phyloP scores from a whole-genome alignment of 192 early-diverging fungal species.

The Gryganskiella cystojenkinii region DNA sequence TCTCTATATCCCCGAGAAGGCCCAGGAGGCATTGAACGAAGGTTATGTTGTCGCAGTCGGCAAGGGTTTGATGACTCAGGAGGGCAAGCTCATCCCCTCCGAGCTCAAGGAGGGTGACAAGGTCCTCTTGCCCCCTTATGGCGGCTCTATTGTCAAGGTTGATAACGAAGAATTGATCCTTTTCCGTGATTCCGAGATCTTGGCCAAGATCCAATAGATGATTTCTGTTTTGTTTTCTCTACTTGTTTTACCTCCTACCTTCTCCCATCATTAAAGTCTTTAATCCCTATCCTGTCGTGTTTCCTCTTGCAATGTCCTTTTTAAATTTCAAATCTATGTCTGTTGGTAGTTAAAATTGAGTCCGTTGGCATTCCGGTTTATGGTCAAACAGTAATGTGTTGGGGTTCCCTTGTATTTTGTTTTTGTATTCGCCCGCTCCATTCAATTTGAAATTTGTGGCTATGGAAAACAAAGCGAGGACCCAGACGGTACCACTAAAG shows the following conservation, averaged over 20 bases:
- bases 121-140: constrained; percentile 95
- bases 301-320: too few relatives aligned
- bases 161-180: constrained; percentile 90
- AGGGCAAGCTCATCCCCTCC: constrained; percentile 83
- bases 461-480: too few relatives aligned
- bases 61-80: constrained; percentile 86
- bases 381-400: too few relatives aligned
- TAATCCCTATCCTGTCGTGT: too few relatives aligned
- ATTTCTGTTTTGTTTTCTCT: not conserved
- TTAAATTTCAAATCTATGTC: too few relatives aligned
- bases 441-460: too few relatives aligned
- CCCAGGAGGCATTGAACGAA: constrained; percentile 98
- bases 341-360: too few relatives aligned
- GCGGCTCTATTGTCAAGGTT: constrained; percentile 94
- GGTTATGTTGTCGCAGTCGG: constrained; percentile 94
- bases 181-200: constrained; percentile 93
- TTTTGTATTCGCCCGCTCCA: too few relatives aligned
- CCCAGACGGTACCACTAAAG: too few relatives aligned
- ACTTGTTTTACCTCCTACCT: not conserved
- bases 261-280: too few relatives aligned
- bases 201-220: constrained; percentile 86
- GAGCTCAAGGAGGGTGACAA: constrained; percentile 92
- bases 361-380: too few relatives aligned
- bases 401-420: too few relatives aligned
- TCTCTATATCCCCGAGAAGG: constrained; percentile 98